Evolutionary conservation across 768 basidiomycete genomes (phyloP), one percentile per base, ranked within the genome.

Genomic region (Mycena sanguinolenta): DNA sequence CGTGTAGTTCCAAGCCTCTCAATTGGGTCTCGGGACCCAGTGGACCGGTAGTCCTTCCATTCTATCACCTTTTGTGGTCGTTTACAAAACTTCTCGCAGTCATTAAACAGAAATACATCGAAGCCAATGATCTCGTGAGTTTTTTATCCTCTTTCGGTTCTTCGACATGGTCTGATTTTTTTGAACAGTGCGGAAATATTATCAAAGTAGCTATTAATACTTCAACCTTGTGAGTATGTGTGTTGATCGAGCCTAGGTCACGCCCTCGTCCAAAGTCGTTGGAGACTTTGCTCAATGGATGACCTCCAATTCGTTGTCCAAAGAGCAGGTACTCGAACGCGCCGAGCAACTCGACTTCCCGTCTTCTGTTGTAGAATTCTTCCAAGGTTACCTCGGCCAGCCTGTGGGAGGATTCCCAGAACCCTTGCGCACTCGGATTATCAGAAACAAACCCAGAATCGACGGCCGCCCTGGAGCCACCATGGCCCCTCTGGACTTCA

Each of bases 231-330:
- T 2, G n/a, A n/a, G 5, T 50, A 5, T 34, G 10, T 65, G 62
- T 65, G 52, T 55, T 58, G 28, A 42, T 67, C 42, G 13, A 30
- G n/a, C 38, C 23, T 76, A 91, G 90, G 97, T 99, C 75, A 99
- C 98, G 28, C 98, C 98, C 34, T 98, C 98, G 16, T 99, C 98
- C 50, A 99, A 99, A 85, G 95, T 97, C 57, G 97, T 98, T 58
- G 98, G 98, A 28, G 98, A 99, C 85, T 98, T 99, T 82, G 98
- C 98, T 21, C 98, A 99, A 82, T 98, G 94, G 93, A 97, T 98
- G 96, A 97, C 96, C 39, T 94, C 95, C 74, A 99, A 99, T 86
- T 90, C 91, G 71, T 85, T 99, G 68, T 88, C 91, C 63, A 95
- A 96, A 82, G 83, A 92, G 74, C 92, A 98, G 67, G 96, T 99